These are phyloP conservation scores for Globisporangium echinulatum DNA, from an alignment of 352 stramenopile genomes.

Conservation along the genomic window DNA sequence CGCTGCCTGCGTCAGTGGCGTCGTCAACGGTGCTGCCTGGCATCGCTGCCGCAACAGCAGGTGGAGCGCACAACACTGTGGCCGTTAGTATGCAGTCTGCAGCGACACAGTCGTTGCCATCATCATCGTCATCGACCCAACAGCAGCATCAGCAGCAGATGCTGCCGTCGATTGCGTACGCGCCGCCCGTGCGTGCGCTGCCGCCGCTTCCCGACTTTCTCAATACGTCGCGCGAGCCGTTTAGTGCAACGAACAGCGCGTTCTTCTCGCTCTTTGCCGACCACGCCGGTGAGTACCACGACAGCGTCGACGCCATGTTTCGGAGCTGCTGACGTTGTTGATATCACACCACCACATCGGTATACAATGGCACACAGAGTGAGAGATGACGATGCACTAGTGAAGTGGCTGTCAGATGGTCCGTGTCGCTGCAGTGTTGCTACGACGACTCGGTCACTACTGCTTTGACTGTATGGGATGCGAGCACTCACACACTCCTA, in stretches of 20 bases:
- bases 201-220: constrained; percentile 60
- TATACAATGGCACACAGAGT: background rate
- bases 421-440: too few species aligned
- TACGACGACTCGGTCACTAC: too few species aligned
- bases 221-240: constrained; percentile 43
- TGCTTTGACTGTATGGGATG: too few species aligned
- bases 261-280: constrained; percentile 52
- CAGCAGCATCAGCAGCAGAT: constrained; percentile 11
- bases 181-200: constrained; percentile 33
- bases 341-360: background rate
- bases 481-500: constrained; percentile 18
- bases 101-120: constrained; percentile 13
- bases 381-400: background rate
- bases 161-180: constrained; percentile 47
- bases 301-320: constrained; percentile 34
- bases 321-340: constrained; percentile 21
- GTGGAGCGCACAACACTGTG: constrained; percentile 19
- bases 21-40: constrained; percentile 15
- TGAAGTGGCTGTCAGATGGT: too few species aligned
- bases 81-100: constrained; percentile 3
- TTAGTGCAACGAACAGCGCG: constrained; percentile 29
- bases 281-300: constrained; percentile 32
- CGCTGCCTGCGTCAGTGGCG: constrained; percentile 4
- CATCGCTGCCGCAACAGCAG: constrained; percentile 7
- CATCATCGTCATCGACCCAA: constrained; percentile 1